Base-by-base conservation (phyloP, 2,329 filamentous ascomycete species). In the Hypocreales sp. region DNA sequence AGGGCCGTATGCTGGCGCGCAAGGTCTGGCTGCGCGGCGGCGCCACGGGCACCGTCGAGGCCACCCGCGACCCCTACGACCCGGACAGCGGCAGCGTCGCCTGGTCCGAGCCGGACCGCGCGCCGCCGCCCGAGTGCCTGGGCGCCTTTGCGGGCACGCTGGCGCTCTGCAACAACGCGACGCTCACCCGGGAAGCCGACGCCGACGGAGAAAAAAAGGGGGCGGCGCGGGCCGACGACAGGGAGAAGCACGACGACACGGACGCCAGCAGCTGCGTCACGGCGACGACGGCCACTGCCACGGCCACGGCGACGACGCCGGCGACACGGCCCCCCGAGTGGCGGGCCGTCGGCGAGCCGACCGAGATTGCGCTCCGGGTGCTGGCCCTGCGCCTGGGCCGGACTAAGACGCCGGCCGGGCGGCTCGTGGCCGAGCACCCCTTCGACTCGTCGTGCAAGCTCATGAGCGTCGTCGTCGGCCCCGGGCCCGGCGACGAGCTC, bases 401-500 rank as follows among this genome's bases (percentile, higher is more conserved):
- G 32, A 60, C 55, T 27, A 64, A 63, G 42, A 44, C 47, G 14
- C 49, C 50, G n/a, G 39, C 45, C 15, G 58, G 61, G 30, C 48
- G 51, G 21, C 51, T 74, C 24, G 40, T 78, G 8, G 64, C 69
- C 2, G 78, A 82, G 40, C 75, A 75, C 29, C 75, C 76, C 3
- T 82, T 82, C 41, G 76, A 82, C 45, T 80, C 75, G 1, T 68
- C 69, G 20, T 67, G 76, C 48, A 82, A 82, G 55, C 66, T 74
- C 32, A 82, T 82, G 77, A 76, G 72, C 20, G 75, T 81, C 26
- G 64, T 80, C 16, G 79, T 76, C 23, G 47, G 48, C 7, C 47
- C 40, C 23, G 46, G 44, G 2, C 12, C 48, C 11, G 50, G 51
- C 15, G 42, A 46, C 8, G n/a, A n/a, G n/a, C n/a, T n/a, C n/a